These are phyloP conservation scores for Cordyceps cicadae DNA, from an alignment of 2,329 filamentous ascomycete genomes.

Conservation along the genomic window DNA sequence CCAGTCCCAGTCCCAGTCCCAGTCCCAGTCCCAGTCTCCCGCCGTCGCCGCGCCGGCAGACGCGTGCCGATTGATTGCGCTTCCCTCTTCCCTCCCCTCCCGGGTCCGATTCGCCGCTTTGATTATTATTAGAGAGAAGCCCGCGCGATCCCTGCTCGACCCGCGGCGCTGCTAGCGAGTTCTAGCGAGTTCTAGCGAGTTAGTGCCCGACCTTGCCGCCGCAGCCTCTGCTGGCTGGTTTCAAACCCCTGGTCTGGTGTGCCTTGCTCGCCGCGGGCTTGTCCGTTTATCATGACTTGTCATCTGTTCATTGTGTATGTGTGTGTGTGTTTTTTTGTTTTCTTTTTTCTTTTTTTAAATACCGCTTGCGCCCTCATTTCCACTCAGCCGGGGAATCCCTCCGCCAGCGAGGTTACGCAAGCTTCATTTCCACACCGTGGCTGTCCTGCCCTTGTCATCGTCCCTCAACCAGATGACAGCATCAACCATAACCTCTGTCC, in stretches of 20 bases:
- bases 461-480: background rate
- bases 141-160: background rate
- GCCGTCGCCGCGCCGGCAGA: background rate
- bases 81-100: too few relatives aligned
- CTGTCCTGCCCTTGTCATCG: background rate
- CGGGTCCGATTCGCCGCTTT: background rate
- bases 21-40: background rate
- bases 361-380: background rate
- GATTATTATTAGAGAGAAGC: background rate
- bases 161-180: background rate
- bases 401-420: background rate
- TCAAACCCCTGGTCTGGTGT: background rate
- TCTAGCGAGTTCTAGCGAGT: too few relatives aligned
- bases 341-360: background rate
- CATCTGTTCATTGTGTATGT: too few relatives aligned
- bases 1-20: background rate
- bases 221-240: background rate
- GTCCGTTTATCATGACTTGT: background rate
- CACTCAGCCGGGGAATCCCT: background rate
- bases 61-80: constrained; percentile 1
- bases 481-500: background rate
- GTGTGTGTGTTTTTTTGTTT: background rate
- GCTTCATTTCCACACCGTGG: background rate
- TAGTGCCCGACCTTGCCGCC: constrained; percentile 2
- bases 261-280: background rate